Evolutionary conservation across 2,329 filamentous ascomycete species (phyloP).

Genomic region (Elsinoe fawcettii): DNA sequence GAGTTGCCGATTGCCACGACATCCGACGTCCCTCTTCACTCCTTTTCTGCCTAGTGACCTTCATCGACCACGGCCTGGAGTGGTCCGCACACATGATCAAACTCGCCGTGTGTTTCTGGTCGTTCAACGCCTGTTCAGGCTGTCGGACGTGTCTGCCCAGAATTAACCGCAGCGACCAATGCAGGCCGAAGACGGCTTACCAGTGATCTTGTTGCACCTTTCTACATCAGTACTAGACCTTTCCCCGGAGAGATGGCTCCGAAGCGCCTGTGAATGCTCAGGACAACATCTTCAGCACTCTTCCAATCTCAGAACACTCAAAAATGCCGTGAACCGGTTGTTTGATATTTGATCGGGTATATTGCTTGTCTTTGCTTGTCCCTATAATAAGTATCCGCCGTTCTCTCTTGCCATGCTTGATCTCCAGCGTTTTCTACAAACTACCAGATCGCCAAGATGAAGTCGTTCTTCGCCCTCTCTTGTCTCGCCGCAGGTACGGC

Average conservation of each 20-base stretch:
- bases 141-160: background rate
- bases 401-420: background rate
- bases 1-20: background rate
- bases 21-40: background rate
- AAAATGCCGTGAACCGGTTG: background rate
- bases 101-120: background rate
- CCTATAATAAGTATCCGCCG: background rate
- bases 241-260: background rate
- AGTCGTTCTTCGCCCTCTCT: constrained; percentile 21
- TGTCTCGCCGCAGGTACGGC: constrained; percentile 30
- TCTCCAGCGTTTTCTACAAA: constrained; percentile 4
- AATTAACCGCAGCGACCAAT: background rate
- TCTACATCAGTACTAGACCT: background rate
- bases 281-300: background rate
- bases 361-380: constrained; percentile 5
- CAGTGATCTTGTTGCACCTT: background rate
- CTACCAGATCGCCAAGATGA: constrained; percentile 21
- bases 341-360: background rate
- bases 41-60: background rate
- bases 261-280: background rate
- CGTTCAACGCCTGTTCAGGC: background rate
- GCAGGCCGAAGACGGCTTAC: background rate
- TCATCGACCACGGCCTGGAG: background rate
- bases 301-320: background rate
- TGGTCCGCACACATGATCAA: constrained; percentile 3